Evolutionary conservation across 495 filamentous ascomycete genomes (phyloP).

Genomic region (Aspergillus hancockii): DNA sequence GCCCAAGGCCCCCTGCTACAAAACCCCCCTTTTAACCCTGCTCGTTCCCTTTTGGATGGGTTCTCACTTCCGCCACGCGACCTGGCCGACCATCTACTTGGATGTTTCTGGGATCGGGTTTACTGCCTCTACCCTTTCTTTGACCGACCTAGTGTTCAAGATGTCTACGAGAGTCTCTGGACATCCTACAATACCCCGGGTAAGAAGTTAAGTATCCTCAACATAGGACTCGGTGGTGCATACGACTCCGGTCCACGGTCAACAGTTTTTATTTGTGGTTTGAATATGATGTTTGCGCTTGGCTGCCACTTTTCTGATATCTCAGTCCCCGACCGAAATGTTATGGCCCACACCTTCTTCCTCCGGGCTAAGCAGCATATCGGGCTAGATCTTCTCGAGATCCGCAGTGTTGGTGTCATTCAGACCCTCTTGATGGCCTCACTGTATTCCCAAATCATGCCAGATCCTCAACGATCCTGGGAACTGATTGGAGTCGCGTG

Average conservation of each 20-base stretch:
- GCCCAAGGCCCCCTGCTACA: constrained; percentile 27
- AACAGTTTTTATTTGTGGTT: constrained; percentile 44
- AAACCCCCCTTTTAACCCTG: constrained; percentile 1
- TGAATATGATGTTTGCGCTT: constrained; percentile 49
- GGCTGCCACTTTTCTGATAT: constrained; percentile 48
- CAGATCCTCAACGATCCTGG: constrained; percentile 49
- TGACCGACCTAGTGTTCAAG: constrained; percentile 44
- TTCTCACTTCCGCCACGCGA: constrained; percentile 42
- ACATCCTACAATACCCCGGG: constrained; percentile 25
- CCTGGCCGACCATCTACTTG: constrained; percentile 47
- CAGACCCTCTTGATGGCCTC: constrained; percentile 47
- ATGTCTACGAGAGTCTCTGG: constrained; percentile 47
- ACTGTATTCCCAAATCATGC: constrained; percentile 46
- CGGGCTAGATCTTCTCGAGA: constrained; percentile 46
- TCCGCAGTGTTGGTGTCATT: constrained; percentile 44
- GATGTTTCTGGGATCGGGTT: constrained; percentile 41
- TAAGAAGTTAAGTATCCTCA: constrained; percentile 22
- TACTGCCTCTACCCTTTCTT: constrained; percentile 49
- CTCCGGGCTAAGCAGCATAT: constrained; percentile 45
- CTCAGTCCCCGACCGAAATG: constrained; percentile 33
- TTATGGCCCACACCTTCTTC: constrained; percentile 44
- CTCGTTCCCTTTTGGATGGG: constrained; percentile 28
- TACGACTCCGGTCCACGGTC: constrained; percentile 40
- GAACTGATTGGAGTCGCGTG: constrained; percentile 49
- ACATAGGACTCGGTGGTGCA: constrained; percentile 42